A percentile compares a stretch with the other conserved stretches of the same genome.
These are phyloP conservation scores for Cyclotella atomus DNA, from an alignment of 108 stramenopile species.

Conservation along the genomic window DNA sequence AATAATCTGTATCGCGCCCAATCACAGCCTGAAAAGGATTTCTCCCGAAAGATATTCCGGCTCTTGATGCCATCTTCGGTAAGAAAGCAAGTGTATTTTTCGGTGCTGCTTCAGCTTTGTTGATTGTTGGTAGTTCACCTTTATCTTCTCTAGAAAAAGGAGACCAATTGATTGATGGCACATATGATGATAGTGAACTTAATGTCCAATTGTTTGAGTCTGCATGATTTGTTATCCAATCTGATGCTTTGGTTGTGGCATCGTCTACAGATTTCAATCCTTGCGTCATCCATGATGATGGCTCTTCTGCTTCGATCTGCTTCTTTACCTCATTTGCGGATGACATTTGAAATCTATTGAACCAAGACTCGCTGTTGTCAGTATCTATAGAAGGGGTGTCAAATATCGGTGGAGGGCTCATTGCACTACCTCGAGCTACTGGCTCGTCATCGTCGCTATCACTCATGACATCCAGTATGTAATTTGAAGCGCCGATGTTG, in stretches of 20 bases:
- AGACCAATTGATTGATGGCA: slow-evolving; percentile 4
- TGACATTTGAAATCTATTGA: neutral
- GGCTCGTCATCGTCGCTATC: slow-evolving; percentile 12
- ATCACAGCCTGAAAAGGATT: slow-evolving; percentile 36
- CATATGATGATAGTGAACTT: neutral
- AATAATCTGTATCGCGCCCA: slow-evolving; percentile 30
- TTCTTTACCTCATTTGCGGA: neutral
- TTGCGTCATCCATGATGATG: slow-evolving; percentile 29
- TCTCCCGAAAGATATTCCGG: slow-evolving; percentile 37
- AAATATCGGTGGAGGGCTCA: neutral
- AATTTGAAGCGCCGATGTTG: slow-evolving; percentile 1
- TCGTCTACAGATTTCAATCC: slow-evolving; percentile 9
- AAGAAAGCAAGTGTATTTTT: slow-evolving; percentile 7
- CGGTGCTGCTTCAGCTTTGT: neutral
- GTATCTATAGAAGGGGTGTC: neutral
- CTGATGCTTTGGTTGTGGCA: slow-evolving; percentile 12
- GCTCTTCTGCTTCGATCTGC: neutral
- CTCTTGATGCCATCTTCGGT: slow-evolving; percentile 32
- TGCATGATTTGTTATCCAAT: slow-evolving; percentile 13
- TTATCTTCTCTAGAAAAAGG: neutral
- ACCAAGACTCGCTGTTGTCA: slow-evolving; percentile 1
- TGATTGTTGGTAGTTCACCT: neutral
- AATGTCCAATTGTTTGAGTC: neutral
- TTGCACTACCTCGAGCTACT: neutral
- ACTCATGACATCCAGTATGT: slow-evolving; percentile 13